Percentiles rank a stretch among this genome's conserved stretches.
Conservation (phyloP, 1,139 yeast genomes). For the Zygoascus sp. region DNA sequence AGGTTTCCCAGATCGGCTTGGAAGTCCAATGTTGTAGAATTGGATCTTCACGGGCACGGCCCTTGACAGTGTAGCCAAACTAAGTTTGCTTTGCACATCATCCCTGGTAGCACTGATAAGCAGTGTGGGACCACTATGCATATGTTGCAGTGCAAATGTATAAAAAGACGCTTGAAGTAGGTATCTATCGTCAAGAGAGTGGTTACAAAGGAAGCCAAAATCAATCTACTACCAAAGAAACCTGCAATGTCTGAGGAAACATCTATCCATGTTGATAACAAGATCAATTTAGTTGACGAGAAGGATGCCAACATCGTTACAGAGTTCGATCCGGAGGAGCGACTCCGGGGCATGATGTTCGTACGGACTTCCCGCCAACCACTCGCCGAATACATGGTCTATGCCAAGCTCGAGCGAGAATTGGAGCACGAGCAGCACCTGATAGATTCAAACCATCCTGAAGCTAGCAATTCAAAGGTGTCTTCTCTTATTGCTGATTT, state of each 20-base stretch:
- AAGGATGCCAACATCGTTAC: not conserved
- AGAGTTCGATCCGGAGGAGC: constrained; percentile 2
- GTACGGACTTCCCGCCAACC: not conserved
- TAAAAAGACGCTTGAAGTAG: too few species aligned
- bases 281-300: constrained; percentile 2
- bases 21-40: too few species aligned
- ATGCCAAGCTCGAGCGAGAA: constrained; percentile 5
- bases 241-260: not conserved
- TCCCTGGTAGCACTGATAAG: too few species aligned
- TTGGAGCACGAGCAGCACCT: constrained; percentile 6
- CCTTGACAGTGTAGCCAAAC: too few species aligned
- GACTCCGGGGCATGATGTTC: constrained; percentile 1
- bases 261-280: not conserved
- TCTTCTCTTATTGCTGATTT: not conserved
- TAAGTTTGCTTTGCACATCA: too few species aligned
- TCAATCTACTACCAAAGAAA: too few species aligned
- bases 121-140: too few species aligned
- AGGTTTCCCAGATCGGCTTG: too few species aligned
- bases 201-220: too few species aligned
- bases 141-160: too few species aligned
- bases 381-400: constrained; percentile 4
- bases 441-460: not conserved
- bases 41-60: too few species aligned
- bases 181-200: too few species aligned
- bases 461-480: not conserved